Conservation (phyloP, 371 early-diverging fungal species). For the Coemansia linderi region DNA sequence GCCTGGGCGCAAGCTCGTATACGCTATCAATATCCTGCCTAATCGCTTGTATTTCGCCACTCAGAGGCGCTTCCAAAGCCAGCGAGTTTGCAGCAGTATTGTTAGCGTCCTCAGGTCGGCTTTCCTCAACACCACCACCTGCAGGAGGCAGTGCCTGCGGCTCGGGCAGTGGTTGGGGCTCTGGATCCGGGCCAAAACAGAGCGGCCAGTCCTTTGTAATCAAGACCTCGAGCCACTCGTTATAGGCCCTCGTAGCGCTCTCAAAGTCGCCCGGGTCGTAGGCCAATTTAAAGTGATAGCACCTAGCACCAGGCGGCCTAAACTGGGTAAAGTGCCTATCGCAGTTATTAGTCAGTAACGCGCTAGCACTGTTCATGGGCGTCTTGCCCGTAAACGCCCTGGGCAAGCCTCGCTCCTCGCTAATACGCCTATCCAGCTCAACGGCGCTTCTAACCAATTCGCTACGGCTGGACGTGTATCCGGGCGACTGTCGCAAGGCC, state of each 20-base stretch:
- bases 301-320: conserved; percentile 67
- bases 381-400: conserved; percentile 84
- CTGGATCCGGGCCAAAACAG: conserved; percentile 63
- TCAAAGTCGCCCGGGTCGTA: conserved; percentile 77
- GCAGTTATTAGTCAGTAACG: conserved; percentile 75
- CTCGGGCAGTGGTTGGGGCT: not conserved
- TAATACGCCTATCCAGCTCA: conserved; percentile 70
- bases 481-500: conserved; percentile 70
- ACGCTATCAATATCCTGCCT: not conserved
- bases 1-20: not conserved
- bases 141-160: not conserved
- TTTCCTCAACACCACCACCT: not conserved
- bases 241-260: conserved; percentile 69
- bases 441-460: conserved; percentile 74
- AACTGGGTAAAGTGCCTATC: conserved; percentile 78
- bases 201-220: conserved; percentile 75
- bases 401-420: conserved; percentile 70
- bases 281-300: conserved; percentile 72
- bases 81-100: not conserved
- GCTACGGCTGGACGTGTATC: conserved; percentile 65
- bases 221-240: conserved; percentile 71
- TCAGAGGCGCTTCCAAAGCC: not conserved
- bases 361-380: conserved; percentile 81
- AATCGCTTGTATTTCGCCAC: not conserved
- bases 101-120: not conserved